Evolutionary conservation across 257 asterid genomes (phyloP), one percentile per base, ranked within the genome.

Genomic region (Solanum megistacrolobum): DNA sequence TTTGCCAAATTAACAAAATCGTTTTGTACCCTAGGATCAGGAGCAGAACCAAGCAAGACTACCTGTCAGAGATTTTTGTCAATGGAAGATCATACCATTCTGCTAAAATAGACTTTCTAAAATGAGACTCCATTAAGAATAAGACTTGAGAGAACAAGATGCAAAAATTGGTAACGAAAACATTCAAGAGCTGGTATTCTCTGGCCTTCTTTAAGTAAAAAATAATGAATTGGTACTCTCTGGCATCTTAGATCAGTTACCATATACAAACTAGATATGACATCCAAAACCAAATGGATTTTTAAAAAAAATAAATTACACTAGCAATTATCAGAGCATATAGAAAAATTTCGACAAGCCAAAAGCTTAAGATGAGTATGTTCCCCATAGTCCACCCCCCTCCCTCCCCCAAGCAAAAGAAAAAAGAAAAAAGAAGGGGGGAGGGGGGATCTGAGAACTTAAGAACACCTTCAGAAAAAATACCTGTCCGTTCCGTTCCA

Each of bases 11-110:
- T 93, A 62, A 95, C 95, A 91, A 97, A 97, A 25, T 97, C 99
- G 71, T 92, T 93, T 93, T 97, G 99, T 87, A 96, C 92, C 86
- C 97, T 94, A 86, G 96, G 98, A 91, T 97, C 99, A 52, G 99
- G 99, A 88, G 99, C 99, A 38, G 99, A 94, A 88, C 99, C 99
- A 90, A 97, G 90, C 91, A 97, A 93, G 74, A 97, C 96, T 88
- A 97, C 97, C 99, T 97, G 92, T 83, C 90, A 73, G 73, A 91
- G 85, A 74, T 48, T 65, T 83, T 86, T 46, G 85, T 89, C 86
- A 94, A 91, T 85, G 88, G 27, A 85, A 62, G 83, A 78, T 39
- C 86, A 7, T 38, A 58, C 76, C 69, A 86, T 41, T 55, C 82
- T 25, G 55, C 21, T 69, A 38, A 52, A 66, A 86, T 25, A 68